Base-by-base conservation (phyloP, 1,284 basidiomycete species). In the Puccinia hordei region DNA sequence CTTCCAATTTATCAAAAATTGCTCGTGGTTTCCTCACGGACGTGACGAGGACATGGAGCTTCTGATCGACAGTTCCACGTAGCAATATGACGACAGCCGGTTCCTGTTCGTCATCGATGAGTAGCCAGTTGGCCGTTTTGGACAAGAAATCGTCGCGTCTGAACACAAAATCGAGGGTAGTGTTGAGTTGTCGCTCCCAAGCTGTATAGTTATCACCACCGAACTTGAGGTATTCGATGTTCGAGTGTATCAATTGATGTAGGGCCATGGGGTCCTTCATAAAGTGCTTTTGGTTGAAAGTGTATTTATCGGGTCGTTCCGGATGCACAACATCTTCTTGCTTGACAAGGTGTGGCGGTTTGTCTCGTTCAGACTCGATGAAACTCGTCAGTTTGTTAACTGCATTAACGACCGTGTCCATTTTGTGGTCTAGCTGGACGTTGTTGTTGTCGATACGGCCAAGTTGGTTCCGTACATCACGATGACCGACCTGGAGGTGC, bases 231-330 rank as follows among this genome's bases (percentile, higher is more conserved):
- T 22, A n/a, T 38, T 38, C 22, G 5, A 24, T 8, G 8, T 8
- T 41, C 19, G 61, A 1, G 17, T 65, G 61, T n/a, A 65, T n/a
- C n/a, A n/a, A n/a, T n/a, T n/a, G n/a, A n/a, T n/a, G n/a, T n/a
- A n/a, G n/a, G n/a, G n/a, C n/a, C 61, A 65, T 65, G 38, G 61
- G 61, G 19, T 65, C 38, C 30, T 65, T 65, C 27, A 44, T 33
- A 13, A 65, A 65, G 22, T 41, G 38, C 22, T 65, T 65, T 24
- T 24, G 44, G 19, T 71, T 6, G 68, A 71, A 51, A 1, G 68
- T 30, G 38, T 46, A 51, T 2, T 27, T n/a, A n/a, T n/a, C n/a
- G 41, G 41, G 41, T 44, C 8, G 41, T 44, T 44, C 13, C 41
- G 13, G 41, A n/a, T n/a, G n/a, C n/a, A n/a, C n/a, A n/a, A n/a